Conservation (phyloP, 2,329 filamentous ascomycete species). For the Sporothrix pallida region DNA sequence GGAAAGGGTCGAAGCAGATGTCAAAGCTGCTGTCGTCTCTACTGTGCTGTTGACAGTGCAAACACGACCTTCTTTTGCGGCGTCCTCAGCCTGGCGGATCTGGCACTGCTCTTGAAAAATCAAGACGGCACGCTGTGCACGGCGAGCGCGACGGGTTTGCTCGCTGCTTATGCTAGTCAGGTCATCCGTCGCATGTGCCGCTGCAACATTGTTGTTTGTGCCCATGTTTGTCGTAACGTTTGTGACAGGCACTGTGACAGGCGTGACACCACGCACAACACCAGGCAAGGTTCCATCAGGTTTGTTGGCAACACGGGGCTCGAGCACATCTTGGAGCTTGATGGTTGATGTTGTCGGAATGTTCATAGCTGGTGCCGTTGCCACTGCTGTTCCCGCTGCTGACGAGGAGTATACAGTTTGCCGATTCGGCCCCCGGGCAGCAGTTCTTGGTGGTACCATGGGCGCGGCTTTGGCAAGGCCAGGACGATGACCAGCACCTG, state of each 20-base stretch:
- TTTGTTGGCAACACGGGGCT: background rate
- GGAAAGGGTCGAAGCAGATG: background rate
- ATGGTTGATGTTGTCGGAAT: too few species aligned
- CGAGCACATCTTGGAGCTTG: background rate
- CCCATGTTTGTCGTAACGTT: background rate
- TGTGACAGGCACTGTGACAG: slow-evolving; percentile 13
- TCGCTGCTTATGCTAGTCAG: slow-evolving; percentile 6
- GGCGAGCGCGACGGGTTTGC: slow-evolving; percentile 35
- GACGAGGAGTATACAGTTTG: background rate
- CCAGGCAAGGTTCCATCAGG: background rate
- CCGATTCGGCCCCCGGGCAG: background rate
- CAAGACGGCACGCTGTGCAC: slow-evolving; percentile 36
- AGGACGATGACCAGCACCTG: too few species aligned
- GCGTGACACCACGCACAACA: background rate
- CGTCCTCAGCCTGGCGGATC: slow-evolving; percentile 34
- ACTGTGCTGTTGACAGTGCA: background rate
- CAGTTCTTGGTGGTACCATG: background rate
- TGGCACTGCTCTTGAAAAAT: slow-evolving; percentile 37
- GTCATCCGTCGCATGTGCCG: background rate
- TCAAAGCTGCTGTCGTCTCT: background rate
- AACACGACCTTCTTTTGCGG: slow-evolving; percentile 31
- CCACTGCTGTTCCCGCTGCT: background rate
- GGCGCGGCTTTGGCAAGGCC: too few species aligned
- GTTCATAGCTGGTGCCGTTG: background rate
- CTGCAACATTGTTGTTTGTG: background rate